A percentile compares a stretch with the other conserved stretches of the same genome.
These are phyloP conservation scores for Delphinella strobiligena DNA, from an alignment of 2,329 filamentous ascomycete genomes.

Conservation along the genomic window DNA sequence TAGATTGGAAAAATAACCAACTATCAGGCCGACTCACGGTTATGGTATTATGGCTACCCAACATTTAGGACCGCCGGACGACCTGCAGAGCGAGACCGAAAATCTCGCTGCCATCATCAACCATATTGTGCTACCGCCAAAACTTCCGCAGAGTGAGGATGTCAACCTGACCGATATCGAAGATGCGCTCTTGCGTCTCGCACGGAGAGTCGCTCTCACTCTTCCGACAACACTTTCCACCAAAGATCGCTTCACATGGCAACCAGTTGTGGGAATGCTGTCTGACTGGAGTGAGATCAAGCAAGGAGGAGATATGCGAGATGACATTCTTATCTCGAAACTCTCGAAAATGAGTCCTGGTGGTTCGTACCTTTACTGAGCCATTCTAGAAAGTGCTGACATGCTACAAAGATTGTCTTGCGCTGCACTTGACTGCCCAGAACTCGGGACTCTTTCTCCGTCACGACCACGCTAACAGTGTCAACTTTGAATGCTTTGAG, in stretches of 20 bases:
- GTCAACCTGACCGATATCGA: background rate
- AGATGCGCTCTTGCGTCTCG: background rate
- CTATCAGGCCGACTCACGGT: too few species aligned
- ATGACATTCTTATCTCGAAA: background rate
- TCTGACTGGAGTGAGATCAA: background rate
- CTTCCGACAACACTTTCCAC: background rate
- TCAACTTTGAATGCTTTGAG: constrained; percentile 51
- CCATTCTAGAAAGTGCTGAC: too few species aligned
- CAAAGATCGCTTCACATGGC: background rate
- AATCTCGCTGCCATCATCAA: constrained; percentile 2
- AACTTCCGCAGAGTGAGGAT: constrained; percentile 4
- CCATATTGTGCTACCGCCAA: constrained; percentile 6
- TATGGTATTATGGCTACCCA: too few species aligned
- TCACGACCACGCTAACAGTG: constrained; percentile 9
- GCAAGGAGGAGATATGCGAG: background rate
- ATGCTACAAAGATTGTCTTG: background rate
- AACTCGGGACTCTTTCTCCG: constrained; percentile 5
- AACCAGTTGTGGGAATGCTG: background rate
- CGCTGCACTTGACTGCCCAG: constrained; percentile 3
- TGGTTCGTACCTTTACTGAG: background rate
- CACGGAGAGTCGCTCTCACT: background rate
- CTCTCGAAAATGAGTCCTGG: background rate
- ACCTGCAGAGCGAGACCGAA: background rate
- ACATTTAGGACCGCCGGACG: too few species aligned
- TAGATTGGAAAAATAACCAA: too few species aligned